These are phyloP conservation scores for Podaxis rugospora DNA, from an alignment of 768 basidiomycete species.

Conservation along the genomic window DNA sequence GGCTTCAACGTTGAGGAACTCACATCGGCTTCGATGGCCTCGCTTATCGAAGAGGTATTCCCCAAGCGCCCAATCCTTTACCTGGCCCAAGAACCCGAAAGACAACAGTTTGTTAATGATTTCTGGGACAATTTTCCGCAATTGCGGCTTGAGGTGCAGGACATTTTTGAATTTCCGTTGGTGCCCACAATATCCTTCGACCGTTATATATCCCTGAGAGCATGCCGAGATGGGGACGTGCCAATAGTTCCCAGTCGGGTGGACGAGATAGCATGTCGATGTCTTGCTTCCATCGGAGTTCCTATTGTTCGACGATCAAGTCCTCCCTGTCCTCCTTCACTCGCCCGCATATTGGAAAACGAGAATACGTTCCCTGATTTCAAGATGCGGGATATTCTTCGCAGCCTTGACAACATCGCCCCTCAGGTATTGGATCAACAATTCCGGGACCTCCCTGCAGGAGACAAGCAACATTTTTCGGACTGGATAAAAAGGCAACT, in stretches of 20 bases:
- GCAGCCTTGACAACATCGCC: neutral
- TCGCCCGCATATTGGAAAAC: neutral
- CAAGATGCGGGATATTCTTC: neutral
- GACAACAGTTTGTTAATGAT: slow-evolving; percentile 20
- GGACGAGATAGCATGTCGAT: slow-evolving; percentile 13
- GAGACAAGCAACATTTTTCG: neutral
- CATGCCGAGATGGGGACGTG: slow-evolving; percentile 21
- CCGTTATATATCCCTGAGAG: slow-evolving; percentile 27
- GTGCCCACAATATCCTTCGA: slow-evolving; percentile 24
- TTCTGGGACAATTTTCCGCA: slow-evolving; percentile 27
- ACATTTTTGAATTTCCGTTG: slow-evolving; percentile 27
- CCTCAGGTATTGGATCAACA: neutral
- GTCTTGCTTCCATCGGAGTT: neutral
- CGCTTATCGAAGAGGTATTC: neutral
- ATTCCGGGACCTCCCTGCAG: neutral
- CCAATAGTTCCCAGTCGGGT: slow-evolving; percentile 18
- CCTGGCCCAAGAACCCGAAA: neutral
- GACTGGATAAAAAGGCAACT: neutral
- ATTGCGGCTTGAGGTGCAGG: slow-evolving; percentile 11
- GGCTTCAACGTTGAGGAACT: slow-evolving; percentile 7
- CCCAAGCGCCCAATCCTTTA: neutral
- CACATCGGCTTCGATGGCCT: slow-evolving; percentile 1
- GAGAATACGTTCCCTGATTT: neutral
- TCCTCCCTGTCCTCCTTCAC: neutral
- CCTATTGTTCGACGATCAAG: neutral